phyloP scores from a whole-genome alignment of 495 filamentous ascomycete species.

The Podospora appendiculata region DNA sequence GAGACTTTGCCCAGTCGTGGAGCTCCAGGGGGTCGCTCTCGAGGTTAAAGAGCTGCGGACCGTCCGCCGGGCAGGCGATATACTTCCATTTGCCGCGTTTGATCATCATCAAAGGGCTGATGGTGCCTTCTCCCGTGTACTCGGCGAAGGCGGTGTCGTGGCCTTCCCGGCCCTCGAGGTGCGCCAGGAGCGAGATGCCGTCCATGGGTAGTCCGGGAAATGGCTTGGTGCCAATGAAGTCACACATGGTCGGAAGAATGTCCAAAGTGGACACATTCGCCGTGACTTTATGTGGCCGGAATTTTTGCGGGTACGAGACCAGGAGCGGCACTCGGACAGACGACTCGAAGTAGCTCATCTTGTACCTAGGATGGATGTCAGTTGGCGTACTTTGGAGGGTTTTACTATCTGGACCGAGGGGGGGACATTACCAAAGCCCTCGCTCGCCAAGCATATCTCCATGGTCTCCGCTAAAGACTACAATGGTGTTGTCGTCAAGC shows the following conservation, averaged over 20 bases:
- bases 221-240: slow-evolving; percentile 61
- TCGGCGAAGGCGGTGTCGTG: slow-evolving; percentile 77
- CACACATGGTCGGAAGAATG: slow-evolving; percentile 75
- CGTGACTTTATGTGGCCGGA: slow-evolving; percentile 57
- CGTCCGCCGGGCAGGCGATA: slow-evolving; percentile 70
- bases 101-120: slow-evolving; percentile 88
- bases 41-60: slow-evolving; percentile 71
- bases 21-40: slow-evolving; percentile 65
- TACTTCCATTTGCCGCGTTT: slow-evolving; percentile 76
- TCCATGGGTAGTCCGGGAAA: slow-evolving; percentile 64
- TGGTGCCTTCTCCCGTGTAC: slow-evolving; percentile 83
- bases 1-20: slow-evolving; percentile 53
- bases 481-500: slow-evolving; percentile 71
- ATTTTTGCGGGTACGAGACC: slow-evolving; percentile 60
- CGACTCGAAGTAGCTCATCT: slow-evolving; percentile 86
- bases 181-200: slow-evolving; percentile 63
- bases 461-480: slow-evolving; percentile 84
- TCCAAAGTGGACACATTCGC: slow-evolving; percentile 82
- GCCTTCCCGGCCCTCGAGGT: slow-evolving; percentile 50
- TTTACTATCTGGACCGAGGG: no score
- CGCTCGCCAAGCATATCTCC: slow-evolving; percentile 91
- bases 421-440: slow-evolving; percentile 54
- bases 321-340: slow-evolving; percentile 78
- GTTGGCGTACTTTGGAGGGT: not conserved
- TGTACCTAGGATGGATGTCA: slow-evolving; percentile 49